Conservation (phyloP, 2,329 filamentous ascomycete genomes). For the Trichoderma semiorbis region DNA sequence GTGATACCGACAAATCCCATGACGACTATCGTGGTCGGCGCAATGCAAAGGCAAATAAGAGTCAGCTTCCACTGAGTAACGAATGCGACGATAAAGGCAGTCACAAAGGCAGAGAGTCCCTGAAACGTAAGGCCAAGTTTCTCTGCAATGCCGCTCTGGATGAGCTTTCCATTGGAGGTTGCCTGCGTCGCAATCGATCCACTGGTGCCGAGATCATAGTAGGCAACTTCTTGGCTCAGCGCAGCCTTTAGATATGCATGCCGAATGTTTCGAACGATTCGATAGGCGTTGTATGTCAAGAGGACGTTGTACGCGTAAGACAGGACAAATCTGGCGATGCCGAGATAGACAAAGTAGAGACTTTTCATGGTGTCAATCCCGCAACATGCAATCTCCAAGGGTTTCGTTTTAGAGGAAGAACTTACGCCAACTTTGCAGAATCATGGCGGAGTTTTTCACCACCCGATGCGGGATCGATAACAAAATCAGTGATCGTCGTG, state of each 20-base stretch:
- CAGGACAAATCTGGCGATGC: constrained; percentile 49
- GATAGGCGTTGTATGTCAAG: constrained; percentile 48
- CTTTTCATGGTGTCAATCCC: constrained; percentile 39
- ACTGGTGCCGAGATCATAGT: constrained; percentile 43
- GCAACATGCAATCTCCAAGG: constrained; percentile 25
- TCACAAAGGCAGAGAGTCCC: constrained; percentile 35
- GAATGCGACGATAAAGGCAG: constrained; percentile 40
- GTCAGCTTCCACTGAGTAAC: constrained; percentile 44
- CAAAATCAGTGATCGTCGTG: constrained; percentile 35
- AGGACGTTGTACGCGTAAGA: constrained; percentile 45
- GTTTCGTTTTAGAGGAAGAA: not conserved
- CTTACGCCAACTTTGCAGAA: constrained; percentile 33
- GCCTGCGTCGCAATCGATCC: constrained; percentile 43
- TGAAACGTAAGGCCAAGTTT: constrained; percentile 41
- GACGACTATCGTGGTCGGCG: constrained; percentile 28
- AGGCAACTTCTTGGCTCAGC: constrained; percentile 49
- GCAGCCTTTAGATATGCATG: constrained; percentile 48
- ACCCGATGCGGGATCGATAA: constrained; percentile 23
- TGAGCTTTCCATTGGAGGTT: constrained; percentile 43
- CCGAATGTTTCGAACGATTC: constrained; percentile 47
- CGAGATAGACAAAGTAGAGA: constrained; percentile 57
- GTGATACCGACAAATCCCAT: constrained; percentile 29
- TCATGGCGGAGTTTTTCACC: constrained; percentile 31
- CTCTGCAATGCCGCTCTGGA: constrained; percentile 40
- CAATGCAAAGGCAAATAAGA: constrained; percentile 35